Conservation (phyloP, 352 stramenopile genomes). For the Hyaloperonospora arabidopsidis region DNA sequence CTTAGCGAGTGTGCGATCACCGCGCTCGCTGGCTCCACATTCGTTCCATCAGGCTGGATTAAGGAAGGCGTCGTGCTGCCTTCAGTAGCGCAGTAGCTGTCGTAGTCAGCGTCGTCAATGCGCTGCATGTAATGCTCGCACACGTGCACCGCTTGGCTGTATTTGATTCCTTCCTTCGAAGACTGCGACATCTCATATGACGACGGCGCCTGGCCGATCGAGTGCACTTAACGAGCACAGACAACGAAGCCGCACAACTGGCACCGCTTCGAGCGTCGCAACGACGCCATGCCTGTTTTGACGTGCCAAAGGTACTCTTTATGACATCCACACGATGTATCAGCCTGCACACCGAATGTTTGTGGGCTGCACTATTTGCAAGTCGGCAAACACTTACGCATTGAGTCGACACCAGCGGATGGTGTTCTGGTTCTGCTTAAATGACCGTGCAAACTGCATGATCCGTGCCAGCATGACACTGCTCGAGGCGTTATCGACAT, state of each 20-base stretch:
- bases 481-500: conserved; percentile 23
- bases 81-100: conserved; percentile 26
- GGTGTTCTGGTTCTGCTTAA: conserved; percentile 19
- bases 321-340: conserved; percentile 27
- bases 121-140: conserved; percentile 47
- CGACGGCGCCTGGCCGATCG: conserved; percentile 17
- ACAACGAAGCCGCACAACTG: conserved; percentile 54
- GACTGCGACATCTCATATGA: conserved; percentile 6
- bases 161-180: conserved; percentile 16
- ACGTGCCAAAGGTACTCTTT: conserved; percentile 16
- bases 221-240: conserved; percentile 42
- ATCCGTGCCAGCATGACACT: conserved; percentile 15
- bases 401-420: conserved; percentile 30
- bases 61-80: conserved; percentile 15
- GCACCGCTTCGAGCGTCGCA: conserved; percentile 38
- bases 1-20: conserved; percentile 35
- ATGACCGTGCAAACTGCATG: conserved; percentile 15
- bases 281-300: conserved; percentile 6
- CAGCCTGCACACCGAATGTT: conserved; percentile 26
- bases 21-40: conserved; percentile 16
- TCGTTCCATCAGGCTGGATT: conserved; percentile 21
- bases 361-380: conserved; percentile 23
- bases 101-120: conserved; percentile 48
- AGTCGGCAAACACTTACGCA: conserved; percentile 27
- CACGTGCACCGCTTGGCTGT: conserved; percentile 34